Percentiles rank a stretch among this genome's conserved stretches.
phyloP scores from a whole-genome alignment of 2,329 filamentous ascomycete genomes.

The Pseudogymnoascus destructans region DNA sequence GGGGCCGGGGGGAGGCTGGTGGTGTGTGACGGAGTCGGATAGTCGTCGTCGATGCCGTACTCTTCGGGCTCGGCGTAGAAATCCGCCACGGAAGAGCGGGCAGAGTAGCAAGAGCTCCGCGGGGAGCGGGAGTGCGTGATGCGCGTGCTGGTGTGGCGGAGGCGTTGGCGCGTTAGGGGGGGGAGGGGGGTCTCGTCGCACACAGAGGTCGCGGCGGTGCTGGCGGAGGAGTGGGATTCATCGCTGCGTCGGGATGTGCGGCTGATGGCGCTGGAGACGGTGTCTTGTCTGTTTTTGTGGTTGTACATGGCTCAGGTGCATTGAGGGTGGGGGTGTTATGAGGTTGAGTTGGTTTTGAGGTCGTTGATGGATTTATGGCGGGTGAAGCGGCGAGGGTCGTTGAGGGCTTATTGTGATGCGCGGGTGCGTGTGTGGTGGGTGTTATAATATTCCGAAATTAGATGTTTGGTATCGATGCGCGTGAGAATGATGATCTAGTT shows the following conservation, averaged over 20 bases:
- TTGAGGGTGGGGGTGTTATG: background rate
- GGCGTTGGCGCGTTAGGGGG: constrained; percentile 16
- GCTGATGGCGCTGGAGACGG: constrained; percentile 26
- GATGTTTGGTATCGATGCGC: background rate
- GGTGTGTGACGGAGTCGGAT: constrained; percentile 25
- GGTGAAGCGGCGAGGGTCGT: background rate
- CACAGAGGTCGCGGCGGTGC: constrained; percentile 36
- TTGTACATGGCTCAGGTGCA: background rate
- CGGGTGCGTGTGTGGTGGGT: background rate
- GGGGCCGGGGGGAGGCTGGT: constrained; percentile 51
- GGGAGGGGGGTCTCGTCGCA: constrained; percentile 24
- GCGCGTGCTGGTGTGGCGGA: constrained; percentile 14
- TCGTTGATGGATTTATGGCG: background rate
- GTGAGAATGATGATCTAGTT: background rate
- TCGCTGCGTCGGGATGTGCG: constrained; percentile 32
- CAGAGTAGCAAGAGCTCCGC: too few species aligned
- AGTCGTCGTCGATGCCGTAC: constrained; percentile 24
- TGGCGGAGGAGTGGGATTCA: constrained; percentile 30
- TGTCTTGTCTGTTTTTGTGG: constrained; percentile 16
- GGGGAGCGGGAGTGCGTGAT: background rate
- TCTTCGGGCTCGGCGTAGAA: constrained; percentile 37
- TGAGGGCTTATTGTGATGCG: background rate
- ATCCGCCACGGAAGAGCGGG: constrained; percentile 28
- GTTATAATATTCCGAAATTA: background rate
- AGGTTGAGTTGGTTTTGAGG: background rate